phyloP scores from a whole-genome alignment of 805 yeast species.

The Hyphopichia homilentoma region DNA sequence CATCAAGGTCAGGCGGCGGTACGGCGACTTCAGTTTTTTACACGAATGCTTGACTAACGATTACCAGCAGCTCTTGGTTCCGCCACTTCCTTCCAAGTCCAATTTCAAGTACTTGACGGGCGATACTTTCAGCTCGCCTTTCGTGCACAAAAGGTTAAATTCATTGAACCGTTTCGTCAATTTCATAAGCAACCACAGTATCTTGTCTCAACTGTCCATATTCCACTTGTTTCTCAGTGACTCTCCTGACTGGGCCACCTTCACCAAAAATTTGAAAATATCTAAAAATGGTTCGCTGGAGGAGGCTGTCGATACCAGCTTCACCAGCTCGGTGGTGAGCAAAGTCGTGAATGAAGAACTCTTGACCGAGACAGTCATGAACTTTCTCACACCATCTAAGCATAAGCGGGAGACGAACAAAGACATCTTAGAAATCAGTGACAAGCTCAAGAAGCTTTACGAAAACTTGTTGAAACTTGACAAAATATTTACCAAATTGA shows the following conservation, averaged over 20 bases:
- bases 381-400: slow-evolving; percentile 75
- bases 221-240: slow-evolving; percentile 67
- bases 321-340: slow-evolving; percentile 26
- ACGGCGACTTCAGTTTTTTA: slow-evolving; percentile 79
- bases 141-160: slow-evolving; percentile 77
- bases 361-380: slow-evolving; percentile 87
- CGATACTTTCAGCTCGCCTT: slow-evolving; percentile 81
- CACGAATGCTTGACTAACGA: slow-evolving; percentile 73
- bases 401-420: slow-evolving; percentile 75
- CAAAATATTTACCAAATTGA: slow-evolving; percentile 66
- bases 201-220: slow-evolving; percentile 63
- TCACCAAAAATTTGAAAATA: slow-evolving; percentile 52
- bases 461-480: slow-evolving; percentile 80
- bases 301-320: slow-evolving; percentile 12
- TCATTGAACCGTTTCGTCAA: slow-evolving; percentile 74
- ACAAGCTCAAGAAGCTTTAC: slow-evolving; percentile 76
- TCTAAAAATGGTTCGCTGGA: slow-evolving; percentile 8
- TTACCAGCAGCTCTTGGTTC: slow-evolving; percentile 80
- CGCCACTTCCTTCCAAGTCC: slow-evolving; percentile 92
- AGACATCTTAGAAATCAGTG: slow-evolving; percentile 58
- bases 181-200: slow-evolving; percentile 72
- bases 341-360: slow-evolving; percentile 62
- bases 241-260: slow-evolving; percentile 70
- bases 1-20: slow-evolving; percentile 69
- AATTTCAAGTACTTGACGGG: slow-evolving; percentile 91